These are phyloP conservation scores for Leishmania tarentolae DNA, from an alignment of 208 protist species.

Conservation along the genomic window DNA sequence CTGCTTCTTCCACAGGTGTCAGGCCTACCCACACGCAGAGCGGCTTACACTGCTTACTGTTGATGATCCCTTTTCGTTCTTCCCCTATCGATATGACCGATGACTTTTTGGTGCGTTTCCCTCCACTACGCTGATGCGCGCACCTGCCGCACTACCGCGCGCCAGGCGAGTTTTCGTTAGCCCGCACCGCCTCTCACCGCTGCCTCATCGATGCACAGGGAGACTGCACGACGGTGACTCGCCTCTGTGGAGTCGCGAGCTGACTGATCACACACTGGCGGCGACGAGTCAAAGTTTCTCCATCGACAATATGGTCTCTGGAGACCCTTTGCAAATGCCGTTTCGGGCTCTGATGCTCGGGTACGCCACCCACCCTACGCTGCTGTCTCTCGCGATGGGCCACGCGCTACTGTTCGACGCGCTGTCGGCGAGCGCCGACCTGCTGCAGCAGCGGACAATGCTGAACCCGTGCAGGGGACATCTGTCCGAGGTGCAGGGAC, in stretches of 20 bases:
- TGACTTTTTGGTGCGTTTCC: not conserved
- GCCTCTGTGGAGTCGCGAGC: constrained; percentile 6
- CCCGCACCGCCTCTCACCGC: not conserved
- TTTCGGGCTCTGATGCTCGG: constrained; percentile 22
- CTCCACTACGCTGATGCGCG: constrained; percentile 7
- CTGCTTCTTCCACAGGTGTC: not conserved
- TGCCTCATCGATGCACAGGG: not conserved
- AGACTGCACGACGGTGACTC: not conserved
- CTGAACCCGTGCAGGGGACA: constrained; percentile 34
- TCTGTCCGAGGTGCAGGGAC: constrained; percentile 21
- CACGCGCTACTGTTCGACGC: constrained; percentile 36
- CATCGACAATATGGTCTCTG: not conserved
- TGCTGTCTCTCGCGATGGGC: constrained; percentile 15
- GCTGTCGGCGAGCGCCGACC: constrained; percentile 27
- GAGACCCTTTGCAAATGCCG: constrained; percentile 9
- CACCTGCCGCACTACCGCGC: not conserved
- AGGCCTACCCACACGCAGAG: not conserved
- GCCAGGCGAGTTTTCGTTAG: not conserved
- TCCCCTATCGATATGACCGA: not conserved
- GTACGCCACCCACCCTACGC: constrained; percentile 16
- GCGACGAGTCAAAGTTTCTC: not conserved
- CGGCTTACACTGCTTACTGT: not conserved
- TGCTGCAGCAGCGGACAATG: constrained; percentile 22
- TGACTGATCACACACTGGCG: constrained; percentile 1
- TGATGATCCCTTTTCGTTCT: not conserved